These are phyloP conservation scores for Acorus gramineus DNA, from an alignment of 106 monocot species.

Conservation along the genomic window DNA sequence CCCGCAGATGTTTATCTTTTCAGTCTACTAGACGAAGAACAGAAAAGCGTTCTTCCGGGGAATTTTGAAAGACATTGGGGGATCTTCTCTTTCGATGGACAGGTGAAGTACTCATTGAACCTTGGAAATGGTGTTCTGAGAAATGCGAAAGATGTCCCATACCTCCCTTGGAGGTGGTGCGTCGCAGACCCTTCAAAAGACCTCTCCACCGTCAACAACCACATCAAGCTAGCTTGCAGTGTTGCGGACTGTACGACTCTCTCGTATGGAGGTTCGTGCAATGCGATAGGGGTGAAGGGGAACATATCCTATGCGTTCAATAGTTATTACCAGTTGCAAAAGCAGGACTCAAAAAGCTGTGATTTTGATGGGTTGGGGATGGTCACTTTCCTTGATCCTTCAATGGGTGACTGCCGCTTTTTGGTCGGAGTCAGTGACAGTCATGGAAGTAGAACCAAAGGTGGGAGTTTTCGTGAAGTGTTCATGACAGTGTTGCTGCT, in stretches of 20 bases:
- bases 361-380: conserved; percentile 89
- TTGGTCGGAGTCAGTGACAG: conserved; percentile 54
- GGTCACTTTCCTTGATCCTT: conserved; percentile 87
- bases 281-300: conserved; percentile 58
- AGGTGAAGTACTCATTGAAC: conserved; percentile 68
- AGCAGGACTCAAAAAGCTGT: conserved; percentile 61
- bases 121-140: conserved; percentile 47
- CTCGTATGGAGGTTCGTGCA: conserved; percentile 69
- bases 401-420: conserved; percentile 61
- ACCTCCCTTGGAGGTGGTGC: conserved; percentile 75
- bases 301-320: conserved; percentile 85
- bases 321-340: conserved; percentile 75
- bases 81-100: conserved; percentile 79
- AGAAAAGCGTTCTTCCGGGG: conserved; percentile 63
- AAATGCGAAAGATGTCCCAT: conserved; percentile 67
- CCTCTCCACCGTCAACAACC: conserved; percentile 35
- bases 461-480: too few relatives aligned
- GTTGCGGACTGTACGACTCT: conserved; percentile 73
- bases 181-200: conserved; percentile 55
- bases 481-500: too few relatives aligned
- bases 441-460: too few relatives aligned
- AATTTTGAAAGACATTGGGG: conserved; percentile 89
- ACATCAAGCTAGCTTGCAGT: conserved; percentile 62
- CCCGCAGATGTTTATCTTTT: conserved; percentile 73
- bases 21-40: conserved; percentile 71